phyloP scores from a whole-genome alignment of 176 grass and related monocot genomes.

The Oryza coarctata region DNA sequence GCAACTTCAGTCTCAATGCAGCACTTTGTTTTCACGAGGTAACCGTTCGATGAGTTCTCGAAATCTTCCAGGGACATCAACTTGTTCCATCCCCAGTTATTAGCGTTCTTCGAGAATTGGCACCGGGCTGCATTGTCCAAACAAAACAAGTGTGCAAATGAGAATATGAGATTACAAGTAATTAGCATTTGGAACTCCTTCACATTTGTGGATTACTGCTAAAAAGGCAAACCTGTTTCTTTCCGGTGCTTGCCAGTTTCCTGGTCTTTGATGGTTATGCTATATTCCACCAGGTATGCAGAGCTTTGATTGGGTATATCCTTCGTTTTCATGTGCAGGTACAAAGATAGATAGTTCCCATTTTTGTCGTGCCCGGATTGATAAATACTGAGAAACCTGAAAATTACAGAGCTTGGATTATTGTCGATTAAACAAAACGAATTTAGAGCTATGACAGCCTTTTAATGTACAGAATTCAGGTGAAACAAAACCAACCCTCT shows the following conservation, averaged over 20 bases:
- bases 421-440: neutral
- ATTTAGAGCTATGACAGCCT: neutral
- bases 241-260: neutral
- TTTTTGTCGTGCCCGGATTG: neutral
- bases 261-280: conserved; percentile 32
- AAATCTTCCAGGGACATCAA: conserved; percentile 38
- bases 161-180: neutral
- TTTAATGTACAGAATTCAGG: no score
- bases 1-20: conserved; percentile 22
- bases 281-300: conserved; percentile 24
- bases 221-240: neutral
- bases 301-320: neutral
- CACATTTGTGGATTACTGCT: neutral
- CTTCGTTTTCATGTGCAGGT: neutral
- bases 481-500: neutral
- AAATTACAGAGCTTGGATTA: neutral
- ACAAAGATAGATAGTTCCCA: conserved; percentile 19
- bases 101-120: neutral
- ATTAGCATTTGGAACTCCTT: neutral
- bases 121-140: neutral
- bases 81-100: conserved; percentile 10
- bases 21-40: conserved; percentile 34
- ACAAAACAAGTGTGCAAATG: neutral
- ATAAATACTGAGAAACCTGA: conserved; percentile 8
- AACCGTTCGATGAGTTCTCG: conserved; percentile 33